Percentiles rank a stretch among this genome's conserved stretches.
Evolutionary conservation across 805 yeast species (phyloP).

Genomic region (Wickerhamiella parazyma): DNA sequence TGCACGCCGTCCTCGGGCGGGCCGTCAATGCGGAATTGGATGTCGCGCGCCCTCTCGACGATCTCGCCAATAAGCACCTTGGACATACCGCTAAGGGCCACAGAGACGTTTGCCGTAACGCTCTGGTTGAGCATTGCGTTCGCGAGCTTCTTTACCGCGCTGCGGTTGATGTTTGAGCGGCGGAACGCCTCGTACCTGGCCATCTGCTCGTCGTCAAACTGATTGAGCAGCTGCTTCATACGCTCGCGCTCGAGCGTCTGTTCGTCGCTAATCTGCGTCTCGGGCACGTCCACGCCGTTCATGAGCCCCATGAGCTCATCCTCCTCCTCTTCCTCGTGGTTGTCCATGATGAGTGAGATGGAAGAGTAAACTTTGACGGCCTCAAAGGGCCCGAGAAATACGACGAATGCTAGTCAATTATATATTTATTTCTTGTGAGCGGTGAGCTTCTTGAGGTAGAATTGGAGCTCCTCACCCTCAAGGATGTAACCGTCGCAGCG

Average conservation of each 20-base stretch:
- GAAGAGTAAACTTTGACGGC: no score
- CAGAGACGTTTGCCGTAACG: constrained; percentile 65
- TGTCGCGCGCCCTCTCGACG: constrained; percentile 64
- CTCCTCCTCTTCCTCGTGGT: constrained; percentile 3
- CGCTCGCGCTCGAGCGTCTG: constrained; percentile 25
- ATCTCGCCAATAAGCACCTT: constrained; percentile 85
- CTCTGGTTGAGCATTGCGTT: constrained; percentile 67
- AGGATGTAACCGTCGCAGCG: constrained; percentile 99
- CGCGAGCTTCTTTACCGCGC: constrained; percentile 69
- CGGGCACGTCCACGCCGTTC: neutral
- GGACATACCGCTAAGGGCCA: constrained; percentile 72
- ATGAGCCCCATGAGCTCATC: constrained; percentile 5
- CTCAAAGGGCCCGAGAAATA: no score
- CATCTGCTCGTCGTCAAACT: constrained; percentile 71
- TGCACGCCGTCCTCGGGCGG: constrained; percentile 23
- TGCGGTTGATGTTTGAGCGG: constrained; percentile 58
- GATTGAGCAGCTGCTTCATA: constrained; percentile 44
- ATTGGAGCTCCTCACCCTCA: constrained; percentile 99
- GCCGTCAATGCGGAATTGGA: constrained; percentile 39
- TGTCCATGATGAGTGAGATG: neutral
- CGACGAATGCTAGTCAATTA: constrained; percentile 10
- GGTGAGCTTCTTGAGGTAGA: constrained; percentile 99
- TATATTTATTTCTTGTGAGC: constrained; percentile 76
- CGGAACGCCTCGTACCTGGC: constrained; percentile 76
- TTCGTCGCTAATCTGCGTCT: constrained; percentile 5